Conservation (phyloP, 2,329 filamentous ascomycete genomes). For the Fonsecaea multimorphosa region DNA sequence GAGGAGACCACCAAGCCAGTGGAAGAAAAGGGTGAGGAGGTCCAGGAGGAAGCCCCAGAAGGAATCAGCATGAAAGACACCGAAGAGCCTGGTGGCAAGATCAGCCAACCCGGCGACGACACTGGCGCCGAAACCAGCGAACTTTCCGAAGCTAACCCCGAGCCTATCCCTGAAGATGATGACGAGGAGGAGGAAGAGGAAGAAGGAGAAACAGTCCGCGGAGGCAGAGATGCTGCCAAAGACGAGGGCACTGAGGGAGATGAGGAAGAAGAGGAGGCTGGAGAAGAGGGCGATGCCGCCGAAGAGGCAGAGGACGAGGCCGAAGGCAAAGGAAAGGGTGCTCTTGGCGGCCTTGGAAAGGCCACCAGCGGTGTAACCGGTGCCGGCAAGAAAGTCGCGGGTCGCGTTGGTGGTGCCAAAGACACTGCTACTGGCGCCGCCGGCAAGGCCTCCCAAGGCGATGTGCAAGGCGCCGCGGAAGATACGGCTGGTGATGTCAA, state of each 20-base stretch:
- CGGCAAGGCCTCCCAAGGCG: slow-evolving; percentile 36
- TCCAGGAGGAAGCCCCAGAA: slow-evolving; percentile 28
- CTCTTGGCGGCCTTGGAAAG: slow-evolving; percentile 31
- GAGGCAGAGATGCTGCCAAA: slow-evolving; percentile 32
- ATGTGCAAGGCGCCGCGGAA: slow-evolving; percentile 36
- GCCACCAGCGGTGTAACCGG: slow-evolving; percentile 33
- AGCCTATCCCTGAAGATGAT: slow-evolving; percentile 36
- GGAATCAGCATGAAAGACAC: slow-evolving; percentile 38
- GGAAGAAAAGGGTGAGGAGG: slow-evolving; percentile 33
- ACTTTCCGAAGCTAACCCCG: slow-evolving; percentile 38
- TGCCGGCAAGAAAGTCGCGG: slow-evolving; percentile 40
- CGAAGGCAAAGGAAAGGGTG: slow-evolving; percentile 39
- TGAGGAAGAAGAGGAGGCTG: slow-evolving; percentile 48
- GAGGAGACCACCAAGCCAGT: slow-evolving; percentile 29
- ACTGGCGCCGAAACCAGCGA: slow-evolving; percentile 39
- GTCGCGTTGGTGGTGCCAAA: slow-evolving; percentile 39
- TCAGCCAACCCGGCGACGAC: slow-evolving; percentile 38
- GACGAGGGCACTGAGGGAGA: slow-evolving; percentile 34
- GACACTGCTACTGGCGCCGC: slow-evolving; percentile 39
- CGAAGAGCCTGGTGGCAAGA: slow-evolving; percentile 34
- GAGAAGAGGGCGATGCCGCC: slow-evolving; percentile 54
- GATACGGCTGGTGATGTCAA: slow-evolving; percentile 43
- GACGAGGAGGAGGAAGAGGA: slow-evolving; percentile 34
- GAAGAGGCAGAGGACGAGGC: slow-evolving; percentile 41
- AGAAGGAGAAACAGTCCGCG: slow-evolving; percentile 27